Percentiles rank a stretch among this genome's conserved stretches.
phyloP scores from a whole-genome alignment of 306 rosid genomes.

The Glycine tomentella region DNA sequence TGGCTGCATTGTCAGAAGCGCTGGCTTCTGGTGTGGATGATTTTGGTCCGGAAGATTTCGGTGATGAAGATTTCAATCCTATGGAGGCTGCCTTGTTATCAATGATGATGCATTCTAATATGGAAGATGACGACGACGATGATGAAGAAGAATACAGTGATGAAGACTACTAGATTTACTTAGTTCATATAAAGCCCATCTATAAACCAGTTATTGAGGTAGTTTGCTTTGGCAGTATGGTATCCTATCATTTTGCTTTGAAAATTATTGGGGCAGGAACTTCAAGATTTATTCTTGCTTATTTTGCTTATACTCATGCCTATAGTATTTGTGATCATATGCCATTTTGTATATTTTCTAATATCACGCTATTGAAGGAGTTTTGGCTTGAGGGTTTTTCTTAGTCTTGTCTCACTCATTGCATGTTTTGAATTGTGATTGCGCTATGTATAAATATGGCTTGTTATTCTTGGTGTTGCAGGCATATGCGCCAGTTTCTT shows the following conservation, averaged over 20 bases:
- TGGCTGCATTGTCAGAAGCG: conserved; percentile 49
- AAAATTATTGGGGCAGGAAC: conserved; percentile 16
- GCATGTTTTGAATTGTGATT: not conserved
- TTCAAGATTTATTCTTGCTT: conserved; percentile 29
- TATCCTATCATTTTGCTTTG: conserved; percentile 13
- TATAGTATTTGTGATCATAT: conserved; percentile 23
- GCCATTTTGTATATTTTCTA: conserved; percentile 36
- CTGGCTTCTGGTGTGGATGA: conserved; percentile 43
- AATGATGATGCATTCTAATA: conserved; percentile 52
- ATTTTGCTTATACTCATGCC: not conserved
- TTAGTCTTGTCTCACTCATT: not conserved
- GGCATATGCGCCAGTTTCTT: too few relatives aligned
- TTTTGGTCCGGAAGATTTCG: conserved; percentile 45
- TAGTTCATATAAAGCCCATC: conserved; percentile 3
- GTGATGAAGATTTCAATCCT: conserved; percentile 40
- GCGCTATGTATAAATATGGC: not conserved
- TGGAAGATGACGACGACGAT: not conserved
- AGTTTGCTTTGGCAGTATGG: conserved; percentile 25
- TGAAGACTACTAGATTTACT: conserved; percentile 38
- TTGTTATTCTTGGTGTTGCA: not conserved
- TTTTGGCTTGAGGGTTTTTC: conserved; percentile 37
- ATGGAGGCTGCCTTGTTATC: conserved; percentile 50
- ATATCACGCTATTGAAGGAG: conserved; percentile 3
- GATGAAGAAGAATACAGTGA: conserved; percentile 31
- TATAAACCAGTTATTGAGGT: conserved; percentile 17